Evolutionary conservation across 2,329 filamentous ascomycete genomes (phyloP).

Genomic region (Chaetomiaceae sp.): DNA sequence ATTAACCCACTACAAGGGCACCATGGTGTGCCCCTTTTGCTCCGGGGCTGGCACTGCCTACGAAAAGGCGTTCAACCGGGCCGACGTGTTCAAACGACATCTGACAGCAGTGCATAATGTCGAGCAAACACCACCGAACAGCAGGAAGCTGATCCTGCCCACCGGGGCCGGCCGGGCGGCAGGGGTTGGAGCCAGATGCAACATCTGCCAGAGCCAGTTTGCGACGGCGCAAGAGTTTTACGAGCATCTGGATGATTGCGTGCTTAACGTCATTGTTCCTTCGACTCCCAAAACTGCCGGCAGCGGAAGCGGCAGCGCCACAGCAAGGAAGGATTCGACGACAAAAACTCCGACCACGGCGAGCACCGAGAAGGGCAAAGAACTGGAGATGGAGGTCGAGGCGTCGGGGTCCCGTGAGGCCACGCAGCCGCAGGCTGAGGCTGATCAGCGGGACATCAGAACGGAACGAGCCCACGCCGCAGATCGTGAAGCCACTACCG

Average conservation of each 20-base stretch:
- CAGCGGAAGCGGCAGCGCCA: conserved; percentile 19
- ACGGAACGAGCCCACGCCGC: not conserved
- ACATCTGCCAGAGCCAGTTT: conserved; percentile 78
- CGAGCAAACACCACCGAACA: conserved; percentile 89
- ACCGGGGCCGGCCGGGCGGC: conserved; percentile 22
- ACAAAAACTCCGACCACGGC: conserved; percentile 28
- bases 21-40: conserved; percentile 96
- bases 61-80: conserved; percentile 93
- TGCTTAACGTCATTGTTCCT: conserved; percentile 55
- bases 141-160: conserved; percentile 63
- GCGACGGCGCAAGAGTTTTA: conserved; percentile 92
- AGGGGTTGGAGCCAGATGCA: conserved; percentile 69
- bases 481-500: not conserved
- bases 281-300: conserved; percentile 33
- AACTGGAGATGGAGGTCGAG: conserved; percentile 17
- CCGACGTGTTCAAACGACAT: conserved; percentile 96
- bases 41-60: conserved; percentile 79
- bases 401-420: conserved; percentile 6
- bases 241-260: conserved; percentile 77
- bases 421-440: not conserved
- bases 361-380: conserved; percentile 26
- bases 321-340: conserved; percentile 25
- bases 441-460: conserved; percentile 6
- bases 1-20: conserved; percentile 94
- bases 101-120: conserved; percentile 89